Conservation (phyloP, 2,329 filamentous ascomycete species). For the Metarhizium album region DNA sequence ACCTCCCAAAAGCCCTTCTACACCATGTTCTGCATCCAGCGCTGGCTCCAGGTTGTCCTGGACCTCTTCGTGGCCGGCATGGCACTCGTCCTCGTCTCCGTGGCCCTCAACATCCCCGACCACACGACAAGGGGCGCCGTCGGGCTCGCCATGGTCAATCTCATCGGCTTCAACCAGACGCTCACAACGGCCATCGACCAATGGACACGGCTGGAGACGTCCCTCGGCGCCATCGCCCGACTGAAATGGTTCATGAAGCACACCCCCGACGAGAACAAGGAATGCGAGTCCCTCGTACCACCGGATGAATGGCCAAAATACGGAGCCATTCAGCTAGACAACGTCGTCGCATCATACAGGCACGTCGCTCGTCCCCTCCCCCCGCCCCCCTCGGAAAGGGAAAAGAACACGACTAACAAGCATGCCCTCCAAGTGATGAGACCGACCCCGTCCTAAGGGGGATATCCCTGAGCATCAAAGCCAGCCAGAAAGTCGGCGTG, state of each 20-base stretch:
- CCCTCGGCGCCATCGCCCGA: slow-evolving; percentile 23
- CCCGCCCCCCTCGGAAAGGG: too few relatives aligned
- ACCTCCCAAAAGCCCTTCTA: slow-evolving; percentile 39
- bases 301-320: slow-evolving; percentile 22
- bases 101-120: slow-evolving; percentile 24
- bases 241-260: slow-evolving; percentile 20
- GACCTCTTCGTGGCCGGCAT: slow-evolving; percentile 37
- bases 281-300: too few relatives aligned
- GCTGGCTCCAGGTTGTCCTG: slow-evolving; percentile 37
- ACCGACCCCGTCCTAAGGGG: slow-evolving; percentile 8
- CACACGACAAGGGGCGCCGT: slow-evolving; percentile 18
- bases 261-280: slow-evolving; percentile 18
- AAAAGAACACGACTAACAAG: too few relatives aligned
- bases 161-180: slow-evolving; percentile 19
- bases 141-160: slow-evolving; percentile 20
- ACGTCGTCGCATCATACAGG: slow-evolving; percentile 18
- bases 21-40: slow-evolving; percentile 35
- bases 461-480: slow-evolving; percentile 12
- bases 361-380: slow-evolving; percentile 4
- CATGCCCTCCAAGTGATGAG: slow-evolving; percentile 8
- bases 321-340: slow-evolving; percentile 16
- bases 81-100: slow-evolving; percentile 32
- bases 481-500: slow-evolving; percentile 37
- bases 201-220: slow-evolving; percentile 28
- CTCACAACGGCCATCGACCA: slow-evolving; percentile 20